phyloP scores from a whole-genome alignment of 2,329 filamentous ascomycete genomes.

The Ophiostoma fasciatum region DNA sequence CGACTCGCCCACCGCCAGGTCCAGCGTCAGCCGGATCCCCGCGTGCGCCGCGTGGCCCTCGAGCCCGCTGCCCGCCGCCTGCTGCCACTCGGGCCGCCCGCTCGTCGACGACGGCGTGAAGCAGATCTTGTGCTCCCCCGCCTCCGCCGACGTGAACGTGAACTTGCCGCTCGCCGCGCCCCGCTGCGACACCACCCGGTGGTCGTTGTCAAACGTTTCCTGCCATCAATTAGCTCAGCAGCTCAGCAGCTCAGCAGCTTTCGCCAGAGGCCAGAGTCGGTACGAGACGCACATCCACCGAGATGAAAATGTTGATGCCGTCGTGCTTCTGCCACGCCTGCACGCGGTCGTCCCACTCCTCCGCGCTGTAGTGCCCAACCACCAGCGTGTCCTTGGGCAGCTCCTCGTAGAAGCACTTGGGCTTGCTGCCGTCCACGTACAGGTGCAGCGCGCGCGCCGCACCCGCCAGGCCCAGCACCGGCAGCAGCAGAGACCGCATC shows the following conservation, averaged over 20 bases:
- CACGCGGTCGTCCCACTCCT: slow-evolving; percentile 63
- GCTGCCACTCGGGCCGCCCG: slow-evolving; percentile 57
- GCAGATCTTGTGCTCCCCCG: slow-evolving; percentile 93
- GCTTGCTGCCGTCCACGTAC: slow-evolving; percentile 72
- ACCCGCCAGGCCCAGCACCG: slow-evolving; percentile 50
- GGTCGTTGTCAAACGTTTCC: slow-evolving; percentile 95
- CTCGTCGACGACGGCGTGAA: slow-evolving; percentile 71
- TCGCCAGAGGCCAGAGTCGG: too few species aligned
- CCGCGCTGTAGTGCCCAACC: slow-evolving; percentile 78
- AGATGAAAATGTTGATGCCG: slow-evolving; percentile 72
- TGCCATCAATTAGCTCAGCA: too few species aligned
- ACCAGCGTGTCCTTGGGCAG: slow-evolving; percentile 94
- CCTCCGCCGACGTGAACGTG: slow-evolving; percentile 87
- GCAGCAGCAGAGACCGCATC: too few species aligned
- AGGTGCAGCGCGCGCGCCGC: slow-evolving; percentile 79
- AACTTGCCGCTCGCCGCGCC: slow-evolving; percentile 67
- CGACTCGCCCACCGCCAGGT: slow-evolving; percentile 88
- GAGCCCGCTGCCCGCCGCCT: slow-evolving; percentile 36
- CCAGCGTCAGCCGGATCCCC: slow-evolving; percentile 70
- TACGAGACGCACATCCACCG: slow-evolving; percentile 57
- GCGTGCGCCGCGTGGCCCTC: slow-evolving; percentile 37
- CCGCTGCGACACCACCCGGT: slow-evolving; percentile 83
- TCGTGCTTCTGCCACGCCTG: slow-evolving; percentile 58
- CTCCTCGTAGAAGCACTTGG: slow-evolving; percentile 98
- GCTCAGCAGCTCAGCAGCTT: too few species aligned